Evolutionary conservation across 1,139 yeast species (phyloP).

Genomic region (Debaryomycetaceae sp.): DNA sequence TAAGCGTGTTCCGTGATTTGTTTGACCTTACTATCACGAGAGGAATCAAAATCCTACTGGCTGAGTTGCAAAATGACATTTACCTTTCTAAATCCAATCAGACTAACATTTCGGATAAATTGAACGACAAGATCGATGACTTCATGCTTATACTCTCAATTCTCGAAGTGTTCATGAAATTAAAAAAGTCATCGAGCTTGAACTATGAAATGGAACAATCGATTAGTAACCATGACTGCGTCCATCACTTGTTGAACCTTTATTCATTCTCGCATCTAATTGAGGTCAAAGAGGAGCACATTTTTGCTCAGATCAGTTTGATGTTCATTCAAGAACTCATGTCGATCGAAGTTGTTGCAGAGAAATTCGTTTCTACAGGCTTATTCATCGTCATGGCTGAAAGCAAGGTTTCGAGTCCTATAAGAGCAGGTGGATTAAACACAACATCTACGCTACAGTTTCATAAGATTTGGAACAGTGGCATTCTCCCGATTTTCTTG

Average conservation of each 20-base stretch:
- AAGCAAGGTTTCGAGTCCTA: constrained; percentile 64
- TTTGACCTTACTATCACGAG: constrained; percentile 59
- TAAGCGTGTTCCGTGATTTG: constrained; percentile 51
- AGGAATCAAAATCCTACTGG: constrained; percentile 53
- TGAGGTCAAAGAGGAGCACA: constrained; percentile 58
- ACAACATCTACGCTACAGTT: constrained; percentile 50
- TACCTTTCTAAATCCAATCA: constrained; percentile 35
- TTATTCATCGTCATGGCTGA: constrained; percentile 69
- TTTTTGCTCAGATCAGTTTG: constrained; percentile 72
- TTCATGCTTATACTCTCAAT: constrained; percentile 60
- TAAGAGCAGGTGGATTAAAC: constrained; percentile 63
- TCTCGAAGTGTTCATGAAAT: constrained; percentile 52
- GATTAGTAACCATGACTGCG: constrained; percentile 57
- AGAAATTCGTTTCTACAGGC: constrained; percentile 61
- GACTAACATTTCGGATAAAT: constrained; percentile 23
- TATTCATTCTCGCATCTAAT: constrained; percentile 68
- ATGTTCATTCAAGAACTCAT: constrained; percentile 70
- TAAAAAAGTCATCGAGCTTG: constrained; percentile 50
- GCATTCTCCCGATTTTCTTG: constrained; percentile 67
- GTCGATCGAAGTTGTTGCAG: constrained; percentile 61
- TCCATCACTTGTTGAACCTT: constrained; percentile 59
- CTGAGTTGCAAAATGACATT: constrained; percentile 56
- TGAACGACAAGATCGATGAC: constrained; percentile 58
- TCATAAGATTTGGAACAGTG: constrained; percentile 80
- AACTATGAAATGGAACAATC: constrained; percentile 51